Base-by-base conservation (phyloP, 1,139 yeast genomes). In the Trichomonascaceae sp. region DNA sequence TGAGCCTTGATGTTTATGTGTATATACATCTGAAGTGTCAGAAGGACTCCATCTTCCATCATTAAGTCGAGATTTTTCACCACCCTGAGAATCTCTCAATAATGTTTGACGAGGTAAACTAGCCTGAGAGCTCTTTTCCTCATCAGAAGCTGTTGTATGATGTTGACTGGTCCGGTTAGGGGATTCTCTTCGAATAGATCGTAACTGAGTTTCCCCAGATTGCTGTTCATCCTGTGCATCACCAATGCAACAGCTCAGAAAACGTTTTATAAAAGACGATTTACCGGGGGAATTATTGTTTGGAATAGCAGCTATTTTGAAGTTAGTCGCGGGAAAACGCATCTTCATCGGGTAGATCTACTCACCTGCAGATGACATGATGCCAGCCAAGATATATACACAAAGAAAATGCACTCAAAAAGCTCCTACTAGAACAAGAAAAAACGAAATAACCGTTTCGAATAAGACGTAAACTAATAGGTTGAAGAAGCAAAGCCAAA, bases 31-130 rank as follows among this genome's bases (percentile, higher is more conserved):
- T 2, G 50, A 48, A 13, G 48, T 50, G 20, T 38, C 45, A 7
- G 47, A 43, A 6, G 52, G 52, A 12, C 45, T 32, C 52, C 52
- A 50, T 19, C 52, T 24, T 17, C 52, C 52, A 36, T 50, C 52
- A 15, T 44, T 44, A n/a, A 44, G 43, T 22, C 48, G 24, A 9
- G 49, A 44, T n/a, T 44, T 43, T 12, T 47, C 52, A 13, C 44
- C 38, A 2, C 48, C 52, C 15, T 50, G 48, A 10, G 45, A 44
- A 10, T 47, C 52, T 15, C 39, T 20, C 27, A 48, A 24, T n/a
- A 48, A 17, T 2, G 50, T 38, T 2, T 38, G 41, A 9, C 50
- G 41, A 17, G 45, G 50, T 3, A 41, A 18, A 39, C 22, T 10
- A 24, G 36, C 15, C 15, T 20, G 41, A 5, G 17, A 12, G 15